Percentiles rank a stretch among this genome's conserved stretches.
These are phyloP conservation scores for Parmales sp. DNA, from an alignment of 108 stramenopile species.

Conservation along the genomic window DNA sequence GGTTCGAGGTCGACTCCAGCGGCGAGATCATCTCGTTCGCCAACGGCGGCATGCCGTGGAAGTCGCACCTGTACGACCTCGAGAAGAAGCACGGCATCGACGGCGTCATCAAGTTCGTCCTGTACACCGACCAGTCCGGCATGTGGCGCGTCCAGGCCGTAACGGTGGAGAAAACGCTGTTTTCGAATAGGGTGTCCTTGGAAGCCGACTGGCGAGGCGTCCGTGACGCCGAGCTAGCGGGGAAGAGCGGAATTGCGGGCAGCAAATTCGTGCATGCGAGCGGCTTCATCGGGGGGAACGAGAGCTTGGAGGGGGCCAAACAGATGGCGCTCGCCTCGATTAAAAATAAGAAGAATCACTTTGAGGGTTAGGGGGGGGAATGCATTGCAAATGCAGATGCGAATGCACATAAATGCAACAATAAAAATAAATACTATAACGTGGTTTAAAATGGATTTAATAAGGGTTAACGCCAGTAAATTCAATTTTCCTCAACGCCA, in stretches of 20 bases:
- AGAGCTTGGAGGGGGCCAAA: slow-evolving; percentile 80
- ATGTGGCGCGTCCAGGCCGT: slow-evolving; percentile 99
- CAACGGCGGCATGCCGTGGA: slow-evolving; percentile 85
- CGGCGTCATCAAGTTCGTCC: slow-evolving; percentile 75
- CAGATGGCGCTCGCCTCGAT: slow-evolving; percentile 76
- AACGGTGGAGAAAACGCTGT: slow-evolving; percentile 76
- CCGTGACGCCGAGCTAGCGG: slow-evolving; percentile 71
- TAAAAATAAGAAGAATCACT: slow-evolving; percentile 7
- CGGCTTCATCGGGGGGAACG: slow-evolving; percentile 97
- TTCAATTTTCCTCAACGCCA: no score
- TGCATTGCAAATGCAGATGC: no score
- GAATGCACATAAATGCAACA: no score
- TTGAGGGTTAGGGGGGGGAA: no score
- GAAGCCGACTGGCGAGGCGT: slow-evolving; percentile 90
- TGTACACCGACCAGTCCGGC: slow-evolving; percentile 79
- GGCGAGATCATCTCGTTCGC: slow-evolving; percentile 69
- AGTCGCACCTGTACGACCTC: slow-evolving; percentile 78
- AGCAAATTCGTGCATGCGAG: slow-evolving; percentile 87
- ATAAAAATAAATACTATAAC: no score
- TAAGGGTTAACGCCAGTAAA: no score
- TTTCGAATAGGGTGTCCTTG: slow-evolving; percentile 74
- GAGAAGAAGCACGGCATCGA: slow-evolving; percentile 56
- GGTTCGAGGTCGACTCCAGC: slow-evolving; percentile 53
- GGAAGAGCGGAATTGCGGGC: slow-evolving; percentile 66
- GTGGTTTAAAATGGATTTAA: no score